Percentiles rank a stretch among this genome's conserved stretches.
Conservation (phyloP, 441 rosid species). For the Pelargonium myrrhifolium region DNA sequence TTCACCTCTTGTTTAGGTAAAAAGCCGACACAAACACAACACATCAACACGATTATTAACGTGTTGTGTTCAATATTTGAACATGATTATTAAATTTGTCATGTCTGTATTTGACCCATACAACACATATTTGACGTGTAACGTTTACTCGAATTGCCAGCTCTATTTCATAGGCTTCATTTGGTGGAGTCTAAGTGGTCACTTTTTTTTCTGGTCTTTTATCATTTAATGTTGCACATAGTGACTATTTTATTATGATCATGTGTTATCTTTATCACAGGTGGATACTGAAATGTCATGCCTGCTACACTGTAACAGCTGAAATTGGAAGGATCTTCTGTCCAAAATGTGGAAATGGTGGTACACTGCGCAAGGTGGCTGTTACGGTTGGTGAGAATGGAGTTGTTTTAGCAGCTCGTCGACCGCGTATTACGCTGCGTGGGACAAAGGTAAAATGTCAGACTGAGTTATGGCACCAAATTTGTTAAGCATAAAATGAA, state of each 20-base stretch:
- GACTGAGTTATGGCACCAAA: neutral
- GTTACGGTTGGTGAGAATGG: constrained; percentile 84
- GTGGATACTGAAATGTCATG: constrained; percentile 93
- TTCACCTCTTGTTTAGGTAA: too few relatives aligned
- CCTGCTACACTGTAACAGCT: constrained; percentile 79
- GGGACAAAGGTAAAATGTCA: constrained; percentile 67
- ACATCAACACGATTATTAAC: too few relatives aligned
- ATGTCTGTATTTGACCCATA: too few relatives aligned
- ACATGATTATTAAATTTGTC: too few relatives aligned
- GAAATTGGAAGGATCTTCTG: constrained; percentile 79
- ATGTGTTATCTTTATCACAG: constrained; percentile 8
- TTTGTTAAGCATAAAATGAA: neutral
- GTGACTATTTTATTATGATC: neutral
- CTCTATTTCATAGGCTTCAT: neutral
- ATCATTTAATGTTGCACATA: neutral
- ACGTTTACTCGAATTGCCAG: too few relatives aligned
- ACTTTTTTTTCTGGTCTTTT: neutral
- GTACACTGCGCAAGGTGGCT: constrained; percentile 77
- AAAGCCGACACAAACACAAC: too few relatives aligned
- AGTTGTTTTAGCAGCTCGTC: constrained; percentile 48
- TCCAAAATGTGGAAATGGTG: constrained; percentile 94
- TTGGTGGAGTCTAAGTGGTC: neutral
- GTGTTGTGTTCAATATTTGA: too few relatives aligned
- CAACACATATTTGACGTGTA: too few relatives aligned
- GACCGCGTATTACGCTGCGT: constrained; percentile 58